phyloP scores from a whole-genome alignment of 148 eudicot species.

The Hydrangea macrophylla region DNA sequence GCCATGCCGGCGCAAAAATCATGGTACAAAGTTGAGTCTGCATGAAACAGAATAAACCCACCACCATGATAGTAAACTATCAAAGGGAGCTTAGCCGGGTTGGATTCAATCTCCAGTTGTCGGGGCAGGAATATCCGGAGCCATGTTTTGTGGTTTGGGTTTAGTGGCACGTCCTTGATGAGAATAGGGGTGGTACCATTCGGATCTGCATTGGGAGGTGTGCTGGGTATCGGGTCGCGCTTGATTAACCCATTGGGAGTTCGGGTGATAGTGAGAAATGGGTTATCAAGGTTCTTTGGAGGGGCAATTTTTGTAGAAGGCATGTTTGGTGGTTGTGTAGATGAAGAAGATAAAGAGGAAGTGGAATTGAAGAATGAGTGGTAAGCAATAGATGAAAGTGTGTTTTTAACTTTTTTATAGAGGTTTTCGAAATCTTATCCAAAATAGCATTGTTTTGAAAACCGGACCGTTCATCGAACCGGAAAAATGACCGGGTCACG shows the following conservation, averaged over 20 bases:
- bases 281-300: too few species aligned
- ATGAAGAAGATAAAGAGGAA: too few species aligned
- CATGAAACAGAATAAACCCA: slow-evolving; percentile 39
- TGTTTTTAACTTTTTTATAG: too few species aligned
- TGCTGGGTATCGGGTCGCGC: slow-evolving; percentile 4
- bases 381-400: too few species aligned
- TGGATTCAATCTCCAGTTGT: background rate
- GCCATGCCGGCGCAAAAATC: slow-evolving; percentile 34
- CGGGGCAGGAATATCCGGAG: slow-evolving; percentile 44
- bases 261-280: too few species aligned
- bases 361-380: too few species aligned
- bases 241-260: slow-evolving; percentile 28
- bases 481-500: too few species aligned
- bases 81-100: slow-evolving; percentile 27
- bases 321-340: too few species aligned
- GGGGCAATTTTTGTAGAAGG: too few species aligned
- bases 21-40: slow-evolving; percentile 22
- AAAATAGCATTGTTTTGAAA: too few species aligned
- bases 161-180: slow-evolving; percentile 39
- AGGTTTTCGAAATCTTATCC: too few species aligned
- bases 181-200: slow-evolving; percentile 17
- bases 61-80: slow-evolving; percentile 52
- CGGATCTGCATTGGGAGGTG: slow-evolving; percentile 21
- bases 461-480: too few species aligned
- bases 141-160: slow-evolving; percentile 21